phyloP scores from a whole-genome alignment of 202 grass and related monocot species.

The Panicum virgatum region DNA sequence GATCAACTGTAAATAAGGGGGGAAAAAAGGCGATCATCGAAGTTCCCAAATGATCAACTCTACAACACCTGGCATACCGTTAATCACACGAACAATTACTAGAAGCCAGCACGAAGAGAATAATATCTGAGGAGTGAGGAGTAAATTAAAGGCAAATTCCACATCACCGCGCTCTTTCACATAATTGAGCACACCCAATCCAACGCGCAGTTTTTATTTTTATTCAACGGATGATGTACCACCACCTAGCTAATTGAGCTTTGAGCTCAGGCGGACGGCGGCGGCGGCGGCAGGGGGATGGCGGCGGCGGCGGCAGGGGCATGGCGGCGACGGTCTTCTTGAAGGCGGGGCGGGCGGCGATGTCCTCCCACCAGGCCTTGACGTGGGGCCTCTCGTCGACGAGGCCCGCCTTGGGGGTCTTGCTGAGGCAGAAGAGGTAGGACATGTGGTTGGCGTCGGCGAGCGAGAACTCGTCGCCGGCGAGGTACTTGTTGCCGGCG shows the following conservation, averaged over 20 bases:
- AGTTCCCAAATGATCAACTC: neutral
- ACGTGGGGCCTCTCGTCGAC: constrained; percentile 56
- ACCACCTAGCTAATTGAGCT: too few relatives aligned
- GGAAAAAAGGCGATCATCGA: neutral
- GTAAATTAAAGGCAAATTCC: neutral
- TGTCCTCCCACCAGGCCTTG: constrained; percentile 74
- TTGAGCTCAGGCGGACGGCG: neutral
- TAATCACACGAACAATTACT: neutral
- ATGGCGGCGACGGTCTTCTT: constrained; percentile 60
- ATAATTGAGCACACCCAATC: neutral
- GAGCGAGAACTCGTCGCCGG: constrained; percentile 63
- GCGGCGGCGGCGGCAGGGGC: constrained; percentile 13
- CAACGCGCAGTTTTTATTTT: neutral
- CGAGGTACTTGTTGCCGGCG: constrained; percentile 64
- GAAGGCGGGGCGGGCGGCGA: constrained; percentile 59
- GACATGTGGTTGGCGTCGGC: constrained; percentile 75
- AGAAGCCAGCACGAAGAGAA: neutral
- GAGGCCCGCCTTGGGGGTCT: constrained; percentile 60
- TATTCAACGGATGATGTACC: neutral
- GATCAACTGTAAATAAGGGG: neutral
- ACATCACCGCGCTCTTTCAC: neutral
- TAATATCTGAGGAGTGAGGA: neutral
- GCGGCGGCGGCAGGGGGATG: too few relatives aligned
- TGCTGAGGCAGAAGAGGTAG: constrained; percentile 39
- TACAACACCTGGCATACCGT: neutral